Evolutionary conservation across 768 basidiomycete genomes (phyloP), one percentile per base, ranked within the genome.

Genomic region (Lentinula raphanica): DNA sequence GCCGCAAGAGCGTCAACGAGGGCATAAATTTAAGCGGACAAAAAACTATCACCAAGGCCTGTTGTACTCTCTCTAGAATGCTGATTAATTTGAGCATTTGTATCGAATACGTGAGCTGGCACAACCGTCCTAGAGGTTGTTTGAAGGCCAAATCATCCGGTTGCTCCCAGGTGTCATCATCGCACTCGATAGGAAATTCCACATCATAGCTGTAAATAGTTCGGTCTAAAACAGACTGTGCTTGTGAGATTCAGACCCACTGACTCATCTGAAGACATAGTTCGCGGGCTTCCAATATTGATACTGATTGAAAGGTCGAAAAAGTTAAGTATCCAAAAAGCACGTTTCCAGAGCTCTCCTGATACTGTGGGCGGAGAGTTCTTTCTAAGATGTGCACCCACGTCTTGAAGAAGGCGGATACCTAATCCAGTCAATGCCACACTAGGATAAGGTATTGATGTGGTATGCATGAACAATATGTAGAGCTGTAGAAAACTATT

Each of bases 121-220:
- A 74, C 0, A 74, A 74, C 45, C 71, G 73, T 19, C 68, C 72
- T 3, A 67, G 62, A 2, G 82, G 82, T 63, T 83, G 82, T 27
- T 69, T 68, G 63, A 81, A 82, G 13, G 74, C 72, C 13, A 69
- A 65, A 1, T 68, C 67, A 13, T 72, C 70, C 54, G 63, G 72
- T 28, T 65, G 72, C 36, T 77, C 74, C 80, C 81, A 83, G 25
- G 28, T 42, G 19, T 84, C 83, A 60, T 84, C 84, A 60, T 85
- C 83, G 7, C 83, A 79, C 27, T 78, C 76, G 0, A 79, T 67
- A 0, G 82, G 83, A 32, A 75, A 71, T 49, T 79, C 80, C 6
- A 74, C 67, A 56, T 82, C 80, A 61, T 80, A 72, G 57, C 80
- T 27, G 23, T 56, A 39, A 13, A 32, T 12, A 19, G 48, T 54